Evolutionary conservation across 306 rosid genomes (phyloP), one percentile per base, ranked within the genome.

Genomic region (Casuarina equisetifolia): DNA sequence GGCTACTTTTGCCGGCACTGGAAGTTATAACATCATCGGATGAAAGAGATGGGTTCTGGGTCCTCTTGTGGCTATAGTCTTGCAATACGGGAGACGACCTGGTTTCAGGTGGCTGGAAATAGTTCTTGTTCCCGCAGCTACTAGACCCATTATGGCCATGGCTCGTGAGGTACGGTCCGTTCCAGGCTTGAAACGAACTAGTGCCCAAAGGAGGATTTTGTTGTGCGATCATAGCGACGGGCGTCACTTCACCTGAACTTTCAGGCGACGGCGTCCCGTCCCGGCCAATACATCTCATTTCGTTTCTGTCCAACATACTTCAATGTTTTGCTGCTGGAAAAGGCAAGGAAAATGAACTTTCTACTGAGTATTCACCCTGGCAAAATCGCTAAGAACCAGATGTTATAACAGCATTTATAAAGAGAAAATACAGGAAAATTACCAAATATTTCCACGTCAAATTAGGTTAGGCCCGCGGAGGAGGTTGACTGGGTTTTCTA

Each of bases 401-500:
- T 25, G 32, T 25, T 25, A 25, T 17, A 54, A 69, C 20, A 15
- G 51, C 58, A 39, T 62, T 57, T 62, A 51, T 77, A 74, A 73
- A 80, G 67, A 53, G 16, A 73, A 68, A 35, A 57, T 72, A 59
- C 72, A 51, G 78, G 9, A n/a, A 77, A 63, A 10, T 70, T 70
- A 77, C 87, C 82, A 84, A 8, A 73, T 44, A 69, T 77, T 25
- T 54, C 76, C 63, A 5, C 6, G 35, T 5, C 40, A 70, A 10
- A 48, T 49, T 70, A 25, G 32, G 32, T 25, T 25, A 25, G 32
- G 32, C 1, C 32, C 0, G 32, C 32, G 1, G 32, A 25, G 32
- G 32, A 25, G 32, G 32, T 25, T 25, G 32, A 25, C 32, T 25
- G 32, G 32, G 32, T 25, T 25, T 25, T 25, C 1, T 1, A 25